These are phyloP conservation scores for Alternaria rosae DNA, from an alignment of 2,329 filamentous ascomycete species.

Conservation along the genomic window DNA sequence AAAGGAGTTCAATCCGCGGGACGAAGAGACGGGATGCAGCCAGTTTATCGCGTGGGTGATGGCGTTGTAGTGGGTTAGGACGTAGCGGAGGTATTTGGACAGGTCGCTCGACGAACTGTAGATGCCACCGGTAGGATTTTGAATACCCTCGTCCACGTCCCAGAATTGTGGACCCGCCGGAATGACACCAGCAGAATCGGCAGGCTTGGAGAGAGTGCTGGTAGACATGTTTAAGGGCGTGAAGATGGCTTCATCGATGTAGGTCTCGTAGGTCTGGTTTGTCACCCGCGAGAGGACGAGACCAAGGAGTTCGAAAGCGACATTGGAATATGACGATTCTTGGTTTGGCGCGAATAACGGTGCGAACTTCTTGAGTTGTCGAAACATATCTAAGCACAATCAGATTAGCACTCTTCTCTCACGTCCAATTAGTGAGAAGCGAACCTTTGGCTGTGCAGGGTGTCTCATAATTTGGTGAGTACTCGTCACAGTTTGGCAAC, in stretches of 20 bases:
- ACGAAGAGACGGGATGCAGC: conserved; percentile 52
- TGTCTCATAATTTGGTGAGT: conserved; percentile 38
- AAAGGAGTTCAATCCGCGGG: conserved; percentile 47
- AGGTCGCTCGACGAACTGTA: conserved; percentile 53
- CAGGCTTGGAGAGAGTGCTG: conserved; percentile 36
- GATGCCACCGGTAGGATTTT: conserved; percentile 55
- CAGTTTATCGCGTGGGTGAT: conserved; percentile 54
- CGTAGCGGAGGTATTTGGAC: conserved; percentile 54
- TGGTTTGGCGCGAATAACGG: conserved; percentile 55
- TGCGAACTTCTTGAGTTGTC: conserved; percentile 35
- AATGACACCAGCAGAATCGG: conserved; percentile 50
- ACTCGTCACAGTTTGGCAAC: conserved; percentile 47
- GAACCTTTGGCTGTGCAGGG: conserved; percentile 38
- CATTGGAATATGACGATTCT: conserved; percentile 53
- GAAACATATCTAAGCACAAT: conserved; percentile 40
- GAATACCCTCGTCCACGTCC: conserved; percentile 53
- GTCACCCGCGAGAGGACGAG: conserved; percentile 51
- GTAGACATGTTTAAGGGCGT: conserved; percentile 44
- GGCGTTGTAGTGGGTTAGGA: conserved; percentile 53
- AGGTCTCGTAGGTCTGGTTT: conserved; percentile 45
- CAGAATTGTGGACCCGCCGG: conserved; percentile 49
- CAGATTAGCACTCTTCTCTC: conserved; percentile 6
- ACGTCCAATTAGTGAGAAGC: neutral
- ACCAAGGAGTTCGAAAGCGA: conserved; percentile 53
- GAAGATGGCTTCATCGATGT: conserved; percentile 52